A percentile compares a stretch with the other conserved stretches of the same genome.
Evolutionary conservation across 768 basidiomycete genomes (phyloP).

Genomic region (Xerocomellus amylosporus): DNA sequence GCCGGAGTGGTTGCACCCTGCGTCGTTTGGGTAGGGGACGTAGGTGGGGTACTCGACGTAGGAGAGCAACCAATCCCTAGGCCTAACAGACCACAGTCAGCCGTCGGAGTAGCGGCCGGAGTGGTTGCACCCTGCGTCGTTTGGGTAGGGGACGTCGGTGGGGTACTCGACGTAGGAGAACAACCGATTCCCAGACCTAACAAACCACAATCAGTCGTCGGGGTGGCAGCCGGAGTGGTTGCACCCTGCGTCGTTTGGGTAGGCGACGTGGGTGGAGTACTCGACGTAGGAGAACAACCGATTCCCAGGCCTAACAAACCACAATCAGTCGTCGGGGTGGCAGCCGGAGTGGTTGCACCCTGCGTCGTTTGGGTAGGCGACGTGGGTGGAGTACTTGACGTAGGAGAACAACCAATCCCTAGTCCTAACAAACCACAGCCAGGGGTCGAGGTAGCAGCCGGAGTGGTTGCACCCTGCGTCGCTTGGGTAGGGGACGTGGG

Average conservation of each 20-base stretch:
- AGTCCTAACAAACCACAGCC: constrained; percentile 6
- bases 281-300: constrained; percentile 6
- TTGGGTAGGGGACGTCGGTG: background rate
- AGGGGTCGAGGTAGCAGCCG: background rate
- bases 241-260: too few species aligned
- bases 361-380: background rate
- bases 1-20: too few species aligned
- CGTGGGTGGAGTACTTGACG: background rate
- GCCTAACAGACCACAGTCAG: constrained; percentile 9
- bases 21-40: background rate
- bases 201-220: background rate
- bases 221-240: background rate
- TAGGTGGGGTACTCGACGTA: background rate
- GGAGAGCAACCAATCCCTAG: constrained; percentile 14
- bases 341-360: background rate
- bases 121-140: background rate
- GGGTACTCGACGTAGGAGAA: background rate
- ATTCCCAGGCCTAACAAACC: constrained; percentile 13
- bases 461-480: background rate
- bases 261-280: too few species aligned
- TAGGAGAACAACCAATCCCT: background rate
- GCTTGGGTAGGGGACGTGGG: background rate
- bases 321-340: background rate
- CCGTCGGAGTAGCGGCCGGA: background rate
- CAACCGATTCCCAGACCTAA: constrained; percentile 17